Evolutionary conservation across 2,329 filamentous ascomycete species (phyloP).

Genomic region (Botrytis byssoidea): DNA sequence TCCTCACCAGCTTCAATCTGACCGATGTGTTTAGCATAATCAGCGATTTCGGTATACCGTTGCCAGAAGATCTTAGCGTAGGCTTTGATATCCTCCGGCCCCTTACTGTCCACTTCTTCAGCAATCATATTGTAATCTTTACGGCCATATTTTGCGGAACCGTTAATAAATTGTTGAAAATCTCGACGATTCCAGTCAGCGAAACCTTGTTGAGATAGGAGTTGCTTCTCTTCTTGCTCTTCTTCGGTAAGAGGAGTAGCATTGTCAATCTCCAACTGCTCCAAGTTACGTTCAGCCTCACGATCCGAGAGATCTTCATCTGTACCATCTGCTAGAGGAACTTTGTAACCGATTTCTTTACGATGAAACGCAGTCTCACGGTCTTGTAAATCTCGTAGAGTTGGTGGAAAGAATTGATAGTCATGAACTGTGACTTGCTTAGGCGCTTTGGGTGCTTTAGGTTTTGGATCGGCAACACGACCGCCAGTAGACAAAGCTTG

Average conservation of each 20-base stretch:
- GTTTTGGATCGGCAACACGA: slow-evolving; percentile 78
- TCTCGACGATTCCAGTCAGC: slow-evolving; percentile 94
- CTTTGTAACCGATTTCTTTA: slow-evolving; percentile 95
- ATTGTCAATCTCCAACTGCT: slow-evolving; percentile 91
- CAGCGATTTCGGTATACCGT: slow-evolving; percentile 84
- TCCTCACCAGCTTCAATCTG: slow-evolving; percentile 93
- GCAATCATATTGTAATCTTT: slow-evolving; percentile 82
- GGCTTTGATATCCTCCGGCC: slow-evolving; percentile 75
- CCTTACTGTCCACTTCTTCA: slow-evolving; percentile 88
- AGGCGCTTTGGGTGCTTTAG: slow-evolving; percentile 91
- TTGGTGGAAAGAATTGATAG: slow-evolving; percentile 92
- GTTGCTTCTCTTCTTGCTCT: slow-evolving; percentile 82
- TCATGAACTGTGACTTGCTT: slow-evolving; percentile 92
- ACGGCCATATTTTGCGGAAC: slow-evolving; percentile 88
- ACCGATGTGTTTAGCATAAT: slow-evolving; percentile 84
- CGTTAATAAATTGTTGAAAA: slow-evolving; percentile 97
- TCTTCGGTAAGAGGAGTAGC: slow-evolving; percentile 84
- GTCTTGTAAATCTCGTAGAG: slow-evolving; percentile 85
- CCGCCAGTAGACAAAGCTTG: slow-evolving; percentile 81
- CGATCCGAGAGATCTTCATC: slow-evolving; percentile 85
- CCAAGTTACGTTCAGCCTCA: slow-evolving; percentile 80
- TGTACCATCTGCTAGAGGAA: slow-evolving; percentile 81
- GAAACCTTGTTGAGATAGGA: slow-evolving; percentile 80
- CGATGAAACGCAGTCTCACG: slow-evolving; percentile 94
- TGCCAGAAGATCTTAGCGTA: slow-evolving; percentile 98